Evolutionary conservation across 2,329 filamentous ascomycete species (phyloP).

Genomic region (Escovopsis weberi): DNA sequence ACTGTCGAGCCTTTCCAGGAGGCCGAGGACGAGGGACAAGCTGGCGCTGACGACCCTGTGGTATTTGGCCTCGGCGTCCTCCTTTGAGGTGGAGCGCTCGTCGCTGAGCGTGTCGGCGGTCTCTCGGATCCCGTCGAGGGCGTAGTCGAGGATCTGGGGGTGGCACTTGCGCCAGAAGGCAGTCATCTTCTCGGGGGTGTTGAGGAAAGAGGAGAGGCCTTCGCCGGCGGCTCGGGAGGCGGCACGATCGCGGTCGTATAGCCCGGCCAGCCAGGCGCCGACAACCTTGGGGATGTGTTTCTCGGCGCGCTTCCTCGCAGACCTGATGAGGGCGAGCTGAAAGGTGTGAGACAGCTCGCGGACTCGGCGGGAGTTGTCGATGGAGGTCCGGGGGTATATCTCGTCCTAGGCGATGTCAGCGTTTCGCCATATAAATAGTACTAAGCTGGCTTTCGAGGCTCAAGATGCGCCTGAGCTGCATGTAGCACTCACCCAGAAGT

Average conservation of each 20-base stretch:
- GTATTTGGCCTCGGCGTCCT: slow-evolving; percentile 80
- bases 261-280: slow-evolving; percentile 80
- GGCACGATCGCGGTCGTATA: slow-evolving; percentile 70
- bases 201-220: slow-evolving; percentile 61
- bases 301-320: slow-evolving; percentile 68
- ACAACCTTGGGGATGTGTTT: slow-evolving; percentile 63
- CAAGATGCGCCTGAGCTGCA: slow-evolving; percentile 5
- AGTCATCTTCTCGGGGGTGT: slow-evolving; percentile 61
- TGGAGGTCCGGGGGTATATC: slow-evolving; percentile 76
- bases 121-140: slow-evolving; percentile 66
- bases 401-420: slow-evolving; percentile 43
- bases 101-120: slow-evolving; percentile 75
- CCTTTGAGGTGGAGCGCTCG: slow-evolving; percentile 65
- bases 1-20: slow-evolving; percentile 33
- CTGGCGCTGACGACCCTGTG: slow-evolving; percentile 51
- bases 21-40: slow-evolving; percentile 37
- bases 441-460: no score
- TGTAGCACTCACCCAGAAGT: slow-evolving; percentile 55
- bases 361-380: slow-evolving; percentile 77
- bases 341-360: slow-evolving; percentile 72
- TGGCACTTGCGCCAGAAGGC: slow-evolving; percentile 75
- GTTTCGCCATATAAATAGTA: background rate
- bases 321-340: slow-evolving; percentile 48
- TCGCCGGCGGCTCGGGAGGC: slow-evolving; percentile 66
- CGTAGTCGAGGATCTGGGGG: slow-evolving; percentile 65